phyloP scores from a whole-genome alignment of 75 land plant species.

The Pinus tabuliformis region DNA sequence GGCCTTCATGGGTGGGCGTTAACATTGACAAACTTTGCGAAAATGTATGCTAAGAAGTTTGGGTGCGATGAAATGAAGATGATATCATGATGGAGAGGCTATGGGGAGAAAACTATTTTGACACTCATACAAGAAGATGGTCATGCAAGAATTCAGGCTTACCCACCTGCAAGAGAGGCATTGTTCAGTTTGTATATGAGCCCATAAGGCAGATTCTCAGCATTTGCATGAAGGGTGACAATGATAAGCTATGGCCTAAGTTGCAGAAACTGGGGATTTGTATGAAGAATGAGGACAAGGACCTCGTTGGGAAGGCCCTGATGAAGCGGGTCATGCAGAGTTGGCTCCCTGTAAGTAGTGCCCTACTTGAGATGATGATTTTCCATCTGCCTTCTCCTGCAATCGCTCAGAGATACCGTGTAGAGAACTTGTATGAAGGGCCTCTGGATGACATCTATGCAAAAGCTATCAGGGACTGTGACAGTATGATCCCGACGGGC shows the following conservation, averaged over 20 bases:
- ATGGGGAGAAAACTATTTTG: constrained; percentile 96
- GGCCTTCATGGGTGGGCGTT: no score
- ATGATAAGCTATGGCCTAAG: constrained; percentile 94
- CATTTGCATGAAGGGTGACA: constrained; percentile 87
- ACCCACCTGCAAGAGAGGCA: constrained; percentile 76
- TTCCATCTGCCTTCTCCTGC: constrained; percentile 78
- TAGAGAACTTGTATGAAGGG: constrained; percentile 84
- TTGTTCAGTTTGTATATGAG: constrained; percentile 90
- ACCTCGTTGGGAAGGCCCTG: constrained; percentile 66
- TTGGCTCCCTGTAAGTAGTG: constrained; percentile 78
- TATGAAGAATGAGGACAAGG: constrained; percentile 80
- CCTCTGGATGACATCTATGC: constrained; percentile 73
- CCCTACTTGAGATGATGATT: constrained; percentile 86
- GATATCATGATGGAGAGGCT: constrained; percentile 98
- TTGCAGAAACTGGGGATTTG: constrained; percentile 55
- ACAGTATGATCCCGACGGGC: constrained; percentile 69
- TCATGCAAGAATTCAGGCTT: constrained; percentile 76
- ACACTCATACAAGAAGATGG: constrained; percentile 89
- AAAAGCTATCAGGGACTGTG: constrained; percentile 77
- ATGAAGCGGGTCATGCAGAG: constrained; percentile 92
- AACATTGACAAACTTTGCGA: no score
- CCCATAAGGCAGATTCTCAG: constrained; percentile 86
- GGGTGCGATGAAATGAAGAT: constrained; percentile 75
- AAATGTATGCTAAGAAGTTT: no score
- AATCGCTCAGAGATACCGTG: constrained; percentile 78